phyloP scores from a whole-genome alignment of 129 eudicot species.

The Silybum marianum region DNA sequence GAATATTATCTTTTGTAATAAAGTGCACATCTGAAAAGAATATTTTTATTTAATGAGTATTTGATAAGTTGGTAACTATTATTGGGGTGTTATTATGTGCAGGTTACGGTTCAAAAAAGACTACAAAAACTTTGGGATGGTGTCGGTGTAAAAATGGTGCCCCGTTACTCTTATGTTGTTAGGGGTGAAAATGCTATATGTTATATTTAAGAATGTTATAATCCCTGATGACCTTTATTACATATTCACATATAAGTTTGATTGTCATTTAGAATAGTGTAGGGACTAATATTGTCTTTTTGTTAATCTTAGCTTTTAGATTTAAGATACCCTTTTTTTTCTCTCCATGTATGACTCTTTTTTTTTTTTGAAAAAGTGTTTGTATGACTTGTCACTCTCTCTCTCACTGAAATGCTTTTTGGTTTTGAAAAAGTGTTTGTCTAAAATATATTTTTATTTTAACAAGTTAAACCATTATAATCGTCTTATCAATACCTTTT shows the following conservation, averaged over 20 bases:
- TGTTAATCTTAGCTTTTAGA: not conserved
- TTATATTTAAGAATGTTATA: not conserved
- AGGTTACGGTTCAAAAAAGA: conserved; percentile 25
- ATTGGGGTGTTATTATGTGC: conserved; percentile 20
- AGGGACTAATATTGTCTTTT: not conserved
- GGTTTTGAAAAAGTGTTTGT: no score
- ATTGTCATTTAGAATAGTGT: not conserved
- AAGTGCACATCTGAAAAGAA: no score
- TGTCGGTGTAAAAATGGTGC: not conserved
- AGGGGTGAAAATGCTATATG: not conserved
- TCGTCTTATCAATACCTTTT: no score
- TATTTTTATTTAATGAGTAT: not conserved
- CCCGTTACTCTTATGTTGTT: not conserved
- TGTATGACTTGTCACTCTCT: not conserved
- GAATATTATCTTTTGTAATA: no score
- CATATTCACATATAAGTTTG: not conserved
- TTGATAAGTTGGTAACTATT: not conserved
- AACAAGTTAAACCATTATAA: no score
- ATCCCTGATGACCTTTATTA: not conserved
- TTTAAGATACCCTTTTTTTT: not conserved
- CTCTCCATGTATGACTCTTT: not conserved
- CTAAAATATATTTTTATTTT: no score
- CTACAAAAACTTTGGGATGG: conserved; percentile 6
- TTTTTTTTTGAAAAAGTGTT: not conserved
- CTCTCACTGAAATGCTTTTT: not conserved